phyloP scores from a whole-genome alignment of 2,329 filamentous ascomycete species.

The Xylaria sp. region DNA sequence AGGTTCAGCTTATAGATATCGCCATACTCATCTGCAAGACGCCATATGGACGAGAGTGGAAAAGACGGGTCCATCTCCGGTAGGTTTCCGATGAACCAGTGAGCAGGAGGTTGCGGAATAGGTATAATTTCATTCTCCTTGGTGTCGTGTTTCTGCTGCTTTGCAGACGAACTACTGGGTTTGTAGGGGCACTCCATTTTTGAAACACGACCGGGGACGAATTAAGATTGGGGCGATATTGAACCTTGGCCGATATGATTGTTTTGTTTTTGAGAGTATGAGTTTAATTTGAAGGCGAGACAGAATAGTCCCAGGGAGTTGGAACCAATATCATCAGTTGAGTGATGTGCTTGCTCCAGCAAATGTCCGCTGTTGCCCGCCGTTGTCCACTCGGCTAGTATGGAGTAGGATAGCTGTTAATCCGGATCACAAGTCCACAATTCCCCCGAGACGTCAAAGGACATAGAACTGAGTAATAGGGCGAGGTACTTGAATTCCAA shows the following conservation, averaged over 20 bases:
- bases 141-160: slow-evolving; percentile 8
- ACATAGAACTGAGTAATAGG: too few relatives aligned
- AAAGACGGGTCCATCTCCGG: slow-evolving; percentile 29
- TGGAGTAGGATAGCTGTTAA: background rate
- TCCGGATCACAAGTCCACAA: too few relatives aligned
- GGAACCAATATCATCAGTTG: background rate
- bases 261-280: too few relatives aligned
- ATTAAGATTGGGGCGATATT: background rate
- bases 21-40: slow-evolving; percentile 23
- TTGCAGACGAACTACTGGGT: slow-evolving; percentile 4
- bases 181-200: slow-evolving; percentile 28
- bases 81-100: slow-evolving; percentile 31
- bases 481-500: too few relatives aligned
- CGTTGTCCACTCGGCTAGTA: background rate
- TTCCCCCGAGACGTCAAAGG: too few relatives aligned
- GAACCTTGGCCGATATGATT: background rate
- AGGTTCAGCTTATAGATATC: slow-evolving; percentile 35
- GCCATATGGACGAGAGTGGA: slow-evolving; percentile 23
- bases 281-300: background rate
- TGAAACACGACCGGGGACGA: background rate
- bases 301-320: background rate
- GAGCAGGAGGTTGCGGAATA: slow-evolving; percentile 29
- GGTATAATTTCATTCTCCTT: slow-evolving; percentile 20
- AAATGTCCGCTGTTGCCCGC: background rate
- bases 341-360: background rate